phyloP scores from a whole-genome alignment of 129 eudicot species.

The Scalesia atractyloides region DNA sequence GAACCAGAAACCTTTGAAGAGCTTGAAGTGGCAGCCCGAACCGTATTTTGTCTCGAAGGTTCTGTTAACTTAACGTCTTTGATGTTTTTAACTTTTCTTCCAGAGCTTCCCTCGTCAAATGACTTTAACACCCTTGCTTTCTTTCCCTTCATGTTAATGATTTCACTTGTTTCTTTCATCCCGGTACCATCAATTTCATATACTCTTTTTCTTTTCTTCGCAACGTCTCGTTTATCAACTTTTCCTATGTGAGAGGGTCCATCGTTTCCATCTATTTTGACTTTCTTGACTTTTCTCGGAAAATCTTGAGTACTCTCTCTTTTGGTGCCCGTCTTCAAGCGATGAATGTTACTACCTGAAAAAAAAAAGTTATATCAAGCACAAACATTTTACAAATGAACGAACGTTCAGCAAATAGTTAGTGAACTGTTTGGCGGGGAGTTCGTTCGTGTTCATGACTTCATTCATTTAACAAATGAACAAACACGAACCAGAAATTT shows the following conservation, averaged over 20 bases:
- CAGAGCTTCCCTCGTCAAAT: constrained; percentile 50
- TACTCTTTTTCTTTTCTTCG: constrained; percentile 61
- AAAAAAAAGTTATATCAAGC: constrained; percentile 12
- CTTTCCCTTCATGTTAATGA: constrained; percentile 54
- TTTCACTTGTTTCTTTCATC: constrained; percentile 46
- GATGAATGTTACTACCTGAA: constrained; percentile 45
- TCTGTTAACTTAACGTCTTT: constrained; percentile 40
- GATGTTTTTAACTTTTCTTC: constrained; percentile 43
- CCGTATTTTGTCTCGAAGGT: constrained; percentile 53
- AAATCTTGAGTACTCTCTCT: constrained; percentile 55
- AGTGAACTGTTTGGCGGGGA: no score
- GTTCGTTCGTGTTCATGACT: no score
- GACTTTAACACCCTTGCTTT: constrained; percentile 60
- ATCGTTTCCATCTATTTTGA: constrained; percentile 41
- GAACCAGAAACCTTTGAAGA: constrained; percentile 97
- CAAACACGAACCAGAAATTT: no score
- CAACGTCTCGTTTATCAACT: constrained; percentile 35
- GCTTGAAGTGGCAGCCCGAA: constrained; percentile 89
- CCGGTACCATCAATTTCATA: constrained; percentile 38
- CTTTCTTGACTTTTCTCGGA: constrained; percentile 53
- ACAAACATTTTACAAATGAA: not conserved
- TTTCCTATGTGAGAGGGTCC: constrained; percentile 35
- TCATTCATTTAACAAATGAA: no score
- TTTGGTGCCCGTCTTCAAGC: constrained; percentile 47
- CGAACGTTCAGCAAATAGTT: no score